These are phyloP conservation scores for Dovyalis caffra DNA, from an alignment of 345 rosid genomes.

Conservation along the genomic window DNA sequence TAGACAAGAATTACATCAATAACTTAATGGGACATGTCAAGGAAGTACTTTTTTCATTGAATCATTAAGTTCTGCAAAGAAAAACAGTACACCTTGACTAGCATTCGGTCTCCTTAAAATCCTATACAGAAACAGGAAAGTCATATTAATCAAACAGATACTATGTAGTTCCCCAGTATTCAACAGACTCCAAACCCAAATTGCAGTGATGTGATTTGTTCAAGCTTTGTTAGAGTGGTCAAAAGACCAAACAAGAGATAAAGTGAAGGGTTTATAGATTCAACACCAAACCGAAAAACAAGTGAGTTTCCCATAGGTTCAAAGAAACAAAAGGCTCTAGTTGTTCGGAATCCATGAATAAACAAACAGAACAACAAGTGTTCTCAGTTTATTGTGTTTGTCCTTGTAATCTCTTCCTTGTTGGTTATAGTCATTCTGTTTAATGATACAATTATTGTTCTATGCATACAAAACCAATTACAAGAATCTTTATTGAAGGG, in stretches of 20 bases:
- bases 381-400: slow-evolving; percentile 21
- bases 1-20: neutral
- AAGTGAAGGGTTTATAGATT: slow-evolving; percentile 7
- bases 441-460: slow-evolving; percentile 15
- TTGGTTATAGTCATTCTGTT: slow-evolving; percentile 19
- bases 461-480: slow-evolving; percentile 10
- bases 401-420: slow-evolving; percentile 18
- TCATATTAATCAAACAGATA: slow-evolving; percentile 14
- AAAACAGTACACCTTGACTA: slow-evolving; percentile 19
- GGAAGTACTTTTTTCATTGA: slow-evolving; percentile 9
- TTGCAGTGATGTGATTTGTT: slow-evolving; percentile 16
- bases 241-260: slow-evolving; percentile 15
- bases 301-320: slow-evolving; percentile 16
- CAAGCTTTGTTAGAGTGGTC: slow-evolving; percentile 22
- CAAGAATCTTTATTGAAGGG: slow-evolving; percentile 4
- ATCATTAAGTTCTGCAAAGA: slow-evolving; percentile 10
- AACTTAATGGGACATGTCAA: neutral
- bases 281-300: slow-evolving; percentile 15
- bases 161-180: slow-evolving; percentile 23
- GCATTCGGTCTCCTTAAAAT: slow-evolving; percentile 12
- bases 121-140: slow-evolving; percentile 1
- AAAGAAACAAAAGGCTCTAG: slow-evolving; percentile 9
- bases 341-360: slow-evolving; percentile 25
- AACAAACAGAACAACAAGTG: slow-evolving; percentile 25
- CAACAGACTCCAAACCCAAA: slow-evolving; percentile 21